phyloP scores from a whole-genome alignment of 169 alveolate genomes.

The Theileria annulata region DNA sequence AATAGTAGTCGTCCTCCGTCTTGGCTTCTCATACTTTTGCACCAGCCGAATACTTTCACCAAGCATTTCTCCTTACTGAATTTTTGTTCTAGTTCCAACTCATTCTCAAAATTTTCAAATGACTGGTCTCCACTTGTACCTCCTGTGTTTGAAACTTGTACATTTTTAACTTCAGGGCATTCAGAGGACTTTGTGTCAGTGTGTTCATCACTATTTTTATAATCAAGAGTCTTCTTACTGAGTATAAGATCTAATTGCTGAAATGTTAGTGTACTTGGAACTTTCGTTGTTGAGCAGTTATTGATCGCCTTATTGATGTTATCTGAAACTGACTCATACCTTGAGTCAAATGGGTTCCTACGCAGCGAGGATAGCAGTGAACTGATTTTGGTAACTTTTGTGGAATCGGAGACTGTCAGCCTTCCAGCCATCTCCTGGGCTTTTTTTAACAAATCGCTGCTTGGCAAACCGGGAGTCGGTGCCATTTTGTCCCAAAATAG shows the following conservation, averaged over 20 bases:
- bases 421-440: neutral
- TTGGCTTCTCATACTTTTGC: conserved; percentile 89
- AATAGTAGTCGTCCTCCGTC: conserved; percentile 92
- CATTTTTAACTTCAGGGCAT: neutral
- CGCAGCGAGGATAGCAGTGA: conserved; percentile 27
- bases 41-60: conserved; percentile 90
- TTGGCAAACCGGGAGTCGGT: neutral
- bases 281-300: neutral
- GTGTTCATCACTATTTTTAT: neutral
- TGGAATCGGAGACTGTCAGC: neutral
- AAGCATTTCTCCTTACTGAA: neutral
- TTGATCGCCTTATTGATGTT: conserved; percentile 12
- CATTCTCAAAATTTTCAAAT: neutral
- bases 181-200: conserved; percentile 18
- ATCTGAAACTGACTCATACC: conserved; percentile 26
- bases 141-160: neutral
- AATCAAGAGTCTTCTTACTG: conserved; percentile 16
- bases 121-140: neutral
- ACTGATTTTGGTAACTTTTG: neutral
- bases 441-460: neutral
- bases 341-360: neutral
- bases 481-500: neutral
- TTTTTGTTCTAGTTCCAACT: neutral
- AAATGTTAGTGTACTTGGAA: neutral
- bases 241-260: conserved; percentile 21